These are phyloP conservation scores for Thielaviopsis euricoi DNA, from an alignment of 2,329 filamentous ascomycete genomes.

Conservation along the genomic window DNA sequence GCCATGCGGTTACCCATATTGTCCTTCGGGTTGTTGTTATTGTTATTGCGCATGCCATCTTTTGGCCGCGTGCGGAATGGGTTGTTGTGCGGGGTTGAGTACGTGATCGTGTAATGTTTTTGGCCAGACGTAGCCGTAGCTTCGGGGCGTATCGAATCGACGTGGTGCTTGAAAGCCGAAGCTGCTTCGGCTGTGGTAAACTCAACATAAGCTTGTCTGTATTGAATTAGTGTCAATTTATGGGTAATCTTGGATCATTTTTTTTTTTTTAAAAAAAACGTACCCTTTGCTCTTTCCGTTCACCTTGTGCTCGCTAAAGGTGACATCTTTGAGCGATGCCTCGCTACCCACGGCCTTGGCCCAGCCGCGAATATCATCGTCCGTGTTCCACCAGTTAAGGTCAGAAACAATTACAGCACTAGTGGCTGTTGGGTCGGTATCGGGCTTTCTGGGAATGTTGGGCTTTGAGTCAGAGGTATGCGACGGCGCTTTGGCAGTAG, in stretches of 20 bases:
- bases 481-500: not conserved
- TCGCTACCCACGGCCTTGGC: constrained; percentile 64
- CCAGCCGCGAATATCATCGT: constrained; percentile 88
- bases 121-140: constrained; percentile 36
- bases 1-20: constrained; percentile 34
- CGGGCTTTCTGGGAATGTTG: constrained; percentile 24
- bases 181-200: constrained; percentile 71
- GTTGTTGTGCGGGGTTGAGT: constrained; percentile 62
- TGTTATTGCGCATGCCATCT: constrained; percentile 36
- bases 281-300: constrained; percentile 98
- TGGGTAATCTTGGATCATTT: no score
- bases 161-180: constrained; percentile 65
- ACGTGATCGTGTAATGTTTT: constrained; percentile 59
- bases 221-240: not conserved
- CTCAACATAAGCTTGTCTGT: constrained; percentile 64
- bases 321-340: constrained; percentile 75
- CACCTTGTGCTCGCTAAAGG: constrained; percentile 96
- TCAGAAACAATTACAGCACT: constrained; percentile 74
- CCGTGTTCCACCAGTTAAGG: constrained; percentile 90
- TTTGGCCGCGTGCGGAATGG: constrained; percentile 86
- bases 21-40: not conserved
- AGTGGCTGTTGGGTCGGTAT: constrained; percentile 32
- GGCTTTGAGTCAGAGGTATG: constrained; percentile 22
- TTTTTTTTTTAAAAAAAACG: no score
- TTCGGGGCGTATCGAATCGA: constrained; percentile 42